Base-by-base conservation (phyloP, 75 land plant species). In the Pinus taeda region DNA sequence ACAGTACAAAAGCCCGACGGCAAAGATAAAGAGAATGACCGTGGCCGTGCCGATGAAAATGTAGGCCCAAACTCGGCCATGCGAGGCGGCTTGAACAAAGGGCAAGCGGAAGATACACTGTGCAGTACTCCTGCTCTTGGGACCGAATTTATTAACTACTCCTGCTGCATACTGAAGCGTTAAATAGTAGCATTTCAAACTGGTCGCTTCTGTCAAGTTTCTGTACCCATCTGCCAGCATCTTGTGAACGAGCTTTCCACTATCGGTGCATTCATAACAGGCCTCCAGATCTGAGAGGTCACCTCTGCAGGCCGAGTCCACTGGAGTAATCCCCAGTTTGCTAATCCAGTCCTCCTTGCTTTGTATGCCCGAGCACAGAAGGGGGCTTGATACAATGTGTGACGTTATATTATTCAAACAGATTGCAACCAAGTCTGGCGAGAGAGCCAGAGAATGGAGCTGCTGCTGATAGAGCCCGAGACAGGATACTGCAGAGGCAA, bases 141-240 rank as follows among this genome's bases (percentile, higher is more conserved):
- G 93, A 5, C 93, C 93, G 30, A 61, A 70, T 49, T 79, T 76
- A 72, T 91, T 91, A 2, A 85, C 88, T 65, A 89, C 84, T 1
- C 84, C 91, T 18, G 89, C 93, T 26, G 89, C 93, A 85, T 91
- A 91, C 36, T 88, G 37, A 60, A 83, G 29, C 13, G 83, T 60
- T 57, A 83, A 87, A 69, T 87, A 76, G 42, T 80, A 83, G 69
- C 94, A 92, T 30, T 65, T 65, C 69, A 65, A 4, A 33, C 69
- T 86, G 57, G 2, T 4, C 36, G 15, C 39, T 6, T 5, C 4
- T 4, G 69, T 65, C 15, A 65, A 0, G 17, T 65, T 33, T 13
- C 5, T 65, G 69, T 15, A 13, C 0, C 0, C 15, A 7, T 37
- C 1, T 4, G 6, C 17, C 4, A 65, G 15, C 36, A 30, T 33